Conservation (phyloP, 176 grass and related monocot species). For the Canna indica region DNA sequence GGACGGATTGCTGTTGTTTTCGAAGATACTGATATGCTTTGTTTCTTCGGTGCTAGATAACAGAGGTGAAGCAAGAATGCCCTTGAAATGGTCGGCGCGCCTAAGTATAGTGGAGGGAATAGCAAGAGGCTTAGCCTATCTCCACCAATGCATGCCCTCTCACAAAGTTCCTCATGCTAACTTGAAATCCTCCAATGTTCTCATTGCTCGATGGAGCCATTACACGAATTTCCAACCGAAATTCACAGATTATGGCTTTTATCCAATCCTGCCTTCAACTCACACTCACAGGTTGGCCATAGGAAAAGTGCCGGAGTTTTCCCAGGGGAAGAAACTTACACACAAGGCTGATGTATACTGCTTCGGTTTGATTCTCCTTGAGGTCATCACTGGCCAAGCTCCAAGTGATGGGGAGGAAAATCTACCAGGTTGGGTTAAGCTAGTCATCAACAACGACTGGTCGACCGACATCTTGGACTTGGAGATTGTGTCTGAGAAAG, state of each 20-base stretch:
- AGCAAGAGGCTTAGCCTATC: slow-evolving; percentile 55
- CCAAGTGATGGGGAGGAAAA: slow-evolving; percentile 58
- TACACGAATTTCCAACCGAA: slow-evolving; percentile 29
- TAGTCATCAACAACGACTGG: slow-evolving; percentile 79
- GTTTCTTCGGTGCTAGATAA: slow-evolving; percentile 33
- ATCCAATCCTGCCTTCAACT: slow-evolving; percentile 34
- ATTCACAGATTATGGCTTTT: slow-evolving; percentile 70
- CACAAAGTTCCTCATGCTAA: slow-evolving; percentile 74
- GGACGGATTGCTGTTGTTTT: too few species aligned
- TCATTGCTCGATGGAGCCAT: slow-evolving; percentile 19
- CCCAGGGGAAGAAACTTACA: slow-evolving; percentile 31
- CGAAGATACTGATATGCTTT: neutral
- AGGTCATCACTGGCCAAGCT: slow-evolving; percentile 73
- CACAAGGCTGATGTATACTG: slow-evolving; percentile 75
- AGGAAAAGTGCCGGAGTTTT: slow-evolving; percentile 54
- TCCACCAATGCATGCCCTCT: slow-evolving; percentile 49
- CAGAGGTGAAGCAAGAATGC: slow-evolving; percentile 62
- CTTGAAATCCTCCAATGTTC: slow-evolving; percentile 83
- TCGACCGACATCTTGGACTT: slow-evolving; percentile 86
- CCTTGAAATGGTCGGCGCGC: slow-evolving; percentile 60
- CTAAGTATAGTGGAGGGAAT: slow-evolving; percentile 58
- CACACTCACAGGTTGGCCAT: slow-evolving; percentile 40
- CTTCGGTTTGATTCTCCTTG: slow-evolving; percentile 69
- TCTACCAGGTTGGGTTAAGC: slow-evolving; percentile 64
- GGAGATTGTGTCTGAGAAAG: slow-evolving; percentile 51